Evolutionary conservation across 139 green algal genomes (phyloP), one percentile per base, ranked within the genome.

Genomic region (Volvox africanus): DNA sequence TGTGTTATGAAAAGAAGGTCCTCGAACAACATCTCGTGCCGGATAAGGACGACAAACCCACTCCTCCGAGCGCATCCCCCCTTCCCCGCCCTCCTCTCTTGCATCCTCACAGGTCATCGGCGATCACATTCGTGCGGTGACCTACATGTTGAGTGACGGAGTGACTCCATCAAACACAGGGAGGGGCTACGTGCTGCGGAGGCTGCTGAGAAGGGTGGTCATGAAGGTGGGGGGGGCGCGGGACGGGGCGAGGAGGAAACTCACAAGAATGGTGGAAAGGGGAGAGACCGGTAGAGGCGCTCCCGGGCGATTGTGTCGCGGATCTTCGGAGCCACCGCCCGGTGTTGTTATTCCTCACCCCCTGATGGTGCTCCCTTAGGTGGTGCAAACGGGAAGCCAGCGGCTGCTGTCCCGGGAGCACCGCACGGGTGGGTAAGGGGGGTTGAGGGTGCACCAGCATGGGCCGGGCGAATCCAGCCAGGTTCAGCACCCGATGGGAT

Each of bases 151-250:
- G 55, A 96, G 93, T 20, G 96, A 98, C 86, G 97, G 97, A 6
- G 97, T 99, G 33, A 92, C 94, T 19, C 96, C 97, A 28, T 97
- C 95, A 86, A 99, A 99, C 91, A 88, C 99, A 6, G 97, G 97
- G 13, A 92, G 97, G 13, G 97, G 97, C 55, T 99, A 99, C 93
- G 94, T 99, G 44, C 92, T 99, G 69, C 94, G 97, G 17, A 93
- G 97, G 26, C 95, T 99, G 75, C 93, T 99, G 68, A 83, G 97
- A 0, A 93, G 97, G 11, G 96, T 97, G 61, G 92, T 99, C 36
- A 97, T 99, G 93, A 97, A 98, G 94, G 93, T 93, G 82, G 50
- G 91, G 65, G 11, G 55, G 32, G 32, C 18, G 61, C 33, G 65
- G 22, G 82, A 36, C 12, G 82, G 62, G 65, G 24, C 28, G 80